A percentile compares a stretch with the other conserved stretches of the same genome.
phyloP scores from a whole-genome alignment of 2,329 filamentous ascomycete genomes.

The Neonectria neomacrospora region DNA sequence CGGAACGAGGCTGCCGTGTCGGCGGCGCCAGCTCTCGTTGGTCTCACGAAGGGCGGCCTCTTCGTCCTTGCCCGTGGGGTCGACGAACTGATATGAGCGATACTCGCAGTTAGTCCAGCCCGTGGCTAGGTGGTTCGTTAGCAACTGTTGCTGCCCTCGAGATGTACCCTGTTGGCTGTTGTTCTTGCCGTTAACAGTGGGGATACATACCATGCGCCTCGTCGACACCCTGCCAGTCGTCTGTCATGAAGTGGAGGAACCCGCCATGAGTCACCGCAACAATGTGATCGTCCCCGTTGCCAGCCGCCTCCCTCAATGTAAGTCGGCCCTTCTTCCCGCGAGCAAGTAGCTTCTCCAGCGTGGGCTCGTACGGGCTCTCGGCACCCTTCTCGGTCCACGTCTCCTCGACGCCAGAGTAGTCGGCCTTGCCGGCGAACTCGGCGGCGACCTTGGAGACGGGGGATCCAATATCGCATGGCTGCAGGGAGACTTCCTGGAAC shows the following conservation, averaged over 20 bases:
- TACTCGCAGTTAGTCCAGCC: conserved; percentile 81
- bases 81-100: conserved; percentile 73
- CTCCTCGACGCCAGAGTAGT: conserved; percentile 69
- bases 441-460: conserved; percentile 62
- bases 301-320: conserved; percentile 63
- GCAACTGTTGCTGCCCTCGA: neutral
- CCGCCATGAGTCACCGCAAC: conserved; percentile 85
- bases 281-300: conserved; percentile 70
- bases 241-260: conserved; percentile 85
- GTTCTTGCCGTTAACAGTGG: conserved; percentile 1
- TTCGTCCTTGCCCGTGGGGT: conserved; percentile 60
- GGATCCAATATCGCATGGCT: conserved; percentile 81
- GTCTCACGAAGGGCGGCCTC: conserved; percentile 62
- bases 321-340: conserved; percentile 70
- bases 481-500: conserved; percentile 80
- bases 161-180: neutral
- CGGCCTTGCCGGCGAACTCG: conserved; percentile 72
- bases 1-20: conserved; percentile 54
- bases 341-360: conserved; percentile 63
- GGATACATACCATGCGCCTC: conserved; percentile 52
- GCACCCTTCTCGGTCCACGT: conserved; percentile 77
- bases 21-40: conserved; percentile 57
- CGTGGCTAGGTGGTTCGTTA: conserved; percentile 62
- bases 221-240: conserved; percentile 77
- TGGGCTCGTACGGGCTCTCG: conserved; percentile 58